phyloP scores from a whole-genome alignment of 192 early-diverging fungal species.

The Physocladia obscura region DNA sequence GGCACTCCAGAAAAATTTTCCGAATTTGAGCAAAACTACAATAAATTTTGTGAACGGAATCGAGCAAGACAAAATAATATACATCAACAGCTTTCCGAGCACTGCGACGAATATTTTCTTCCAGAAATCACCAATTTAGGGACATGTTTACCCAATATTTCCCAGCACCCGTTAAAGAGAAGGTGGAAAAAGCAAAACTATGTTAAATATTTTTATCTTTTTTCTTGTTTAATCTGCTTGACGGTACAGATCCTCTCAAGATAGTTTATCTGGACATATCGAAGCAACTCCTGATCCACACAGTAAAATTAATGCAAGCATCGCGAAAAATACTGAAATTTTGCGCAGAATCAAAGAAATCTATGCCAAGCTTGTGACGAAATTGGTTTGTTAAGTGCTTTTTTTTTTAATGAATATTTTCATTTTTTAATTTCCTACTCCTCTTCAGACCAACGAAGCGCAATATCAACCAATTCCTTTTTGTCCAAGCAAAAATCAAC shows the following conservation, averaged over 20 bases:
- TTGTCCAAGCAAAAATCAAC: no score
- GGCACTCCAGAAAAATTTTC: background rate
- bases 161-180: background rate
- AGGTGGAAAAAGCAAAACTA: background rate
- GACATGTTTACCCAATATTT: constrained; percentile 7
- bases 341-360: constrained; percentile 22
- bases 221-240: background rate
- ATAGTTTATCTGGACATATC: constrained; percentile 16
- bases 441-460: no score
- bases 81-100: constrained; percentile 19
- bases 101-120: constrained; percentile 14
- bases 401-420: background rate
- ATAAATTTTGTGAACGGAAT: constrained; percentile 10
- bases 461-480: no score
- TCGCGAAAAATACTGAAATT: constrained; percentile 16
- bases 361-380: constrained; percentile 54
- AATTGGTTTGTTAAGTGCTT: constrained; percentile 35
- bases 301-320: background rate
- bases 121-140: constrained; percentile 24
- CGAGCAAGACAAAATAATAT: background rate
- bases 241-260: background rate
- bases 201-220: background rate
- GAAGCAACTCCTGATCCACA: constrained; percentile 5
- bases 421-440: background rate
- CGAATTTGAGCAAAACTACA: background rate